Percentiles rank a stretch among this genome's conserved stretches.
phyloP scores from a whole-genome alignment of 2,329 filamentous ascomycete genomes.

The Chaetomiaceae sp. region DNA sequence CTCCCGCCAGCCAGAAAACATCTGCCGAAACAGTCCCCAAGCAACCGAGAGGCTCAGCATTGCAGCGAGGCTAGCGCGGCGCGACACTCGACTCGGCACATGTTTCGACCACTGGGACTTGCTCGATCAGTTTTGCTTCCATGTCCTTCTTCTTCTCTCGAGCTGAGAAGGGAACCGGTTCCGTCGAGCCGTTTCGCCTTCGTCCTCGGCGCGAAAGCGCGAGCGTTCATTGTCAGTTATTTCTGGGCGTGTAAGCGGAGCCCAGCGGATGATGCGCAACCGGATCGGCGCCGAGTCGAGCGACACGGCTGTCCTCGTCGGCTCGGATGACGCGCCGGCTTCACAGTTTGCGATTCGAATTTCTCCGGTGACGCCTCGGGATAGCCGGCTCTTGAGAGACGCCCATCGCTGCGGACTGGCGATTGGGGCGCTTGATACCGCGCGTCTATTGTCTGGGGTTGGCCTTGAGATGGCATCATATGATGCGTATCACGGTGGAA shows the following conservation, averaged over 20 bases:
- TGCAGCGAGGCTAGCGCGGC: constrained; percentile 8
- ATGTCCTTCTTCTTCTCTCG: background rate
- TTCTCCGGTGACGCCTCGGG: too few relatives aligned
- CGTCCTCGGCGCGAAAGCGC: background rate
- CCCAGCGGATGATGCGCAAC: too few relatives aligned
- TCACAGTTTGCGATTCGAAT: too few relatives aligned
- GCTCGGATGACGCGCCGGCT: too few relatives aligned
- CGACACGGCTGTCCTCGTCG: too few relatives aligned
- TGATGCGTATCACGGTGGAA: background rate
- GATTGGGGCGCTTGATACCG: background rate
- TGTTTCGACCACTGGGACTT: constrained; percentile 8
- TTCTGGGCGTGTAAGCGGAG: too few relatives aligned
- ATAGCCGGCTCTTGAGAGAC: too few relatives aligned
- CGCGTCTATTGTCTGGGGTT: background rate
- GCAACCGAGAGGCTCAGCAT: constrained; percentile 2
- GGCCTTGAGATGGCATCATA: background rate
- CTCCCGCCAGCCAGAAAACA: constrained; percentile 10
- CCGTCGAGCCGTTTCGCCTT: background rate
- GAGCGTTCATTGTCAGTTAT: too few relatives aligned
- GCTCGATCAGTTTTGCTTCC: background rate
- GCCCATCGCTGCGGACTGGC: background rate
- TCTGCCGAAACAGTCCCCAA: constrained; percentile 16
- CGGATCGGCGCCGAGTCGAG: too few relatives aligned
- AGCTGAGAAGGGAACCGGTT: too few relatives aligned
- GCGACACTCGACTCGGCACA: constrained; percentile 12